Percentiles rank a stretch among this genome's conserved stretches.
These are phyloP conservation scores for Sclerotiophoma versabilis DNA, from an alignment of 2,329 filamentous ascomycete species.

Conservation along the genomic window DNA sequence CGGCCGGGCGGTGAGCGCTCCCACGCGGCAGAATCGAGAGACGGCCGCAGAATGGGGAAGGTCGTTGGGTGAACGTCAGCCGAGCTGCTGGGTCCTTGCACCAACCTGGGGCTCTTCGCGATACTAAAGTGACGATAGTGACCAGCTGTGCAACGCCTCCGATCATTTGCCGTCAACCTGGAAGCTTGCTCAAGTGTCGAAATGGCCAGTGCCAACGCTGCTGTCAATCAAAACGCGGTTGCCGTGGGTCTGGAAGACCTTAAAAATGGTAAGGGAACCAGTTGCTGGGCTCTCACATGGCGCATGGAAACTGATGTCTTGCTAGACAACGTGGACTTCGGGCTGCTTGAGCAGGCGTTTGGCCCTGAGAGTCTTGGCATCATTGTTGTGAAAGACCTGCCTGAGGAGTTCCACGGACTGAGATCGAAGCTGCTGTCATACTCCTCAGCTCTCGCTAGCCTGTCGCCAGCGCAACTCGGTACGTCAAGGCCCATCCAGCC, in stretches of 20 bases:
- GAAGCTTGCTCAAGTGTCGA: not conserved
- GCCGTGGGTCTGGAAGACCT: constrained; percentile 51
- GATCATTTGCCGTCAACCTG: not conserved
- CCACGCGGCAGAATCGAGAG: not conserved
- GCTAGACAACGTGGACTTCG: constrained; percentile 71
- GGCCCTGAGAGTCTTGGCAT: constrained; percentile 91
- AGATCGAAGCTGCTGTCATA: constrained; percentile 81
- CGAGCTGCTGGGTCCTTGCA: constrained; percentile 6
- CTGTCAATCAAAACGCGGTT: constrained; percentile 38
- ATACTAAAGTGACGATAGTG: constrained; percentile 23
- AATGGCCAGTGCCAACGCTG: constrained; percentile 31
- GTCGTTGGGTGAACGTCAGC: constrained; percentile 27
- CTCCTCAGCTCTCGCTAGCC: constrained; percentile 85
- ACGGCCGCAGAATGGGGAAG: constrained; percentile 43
- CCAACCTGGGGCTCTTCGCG: constrained; percentile 5
- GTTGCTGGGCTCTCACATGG: not conserved
- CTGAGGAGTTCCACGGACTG: constrained; percentile 72
- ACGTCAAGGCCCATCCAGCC: constrained; percentile 29
- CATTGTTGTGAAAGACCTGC: constrained; percentile 88
- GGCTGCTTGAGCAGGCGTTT: constrained; percentile 78
- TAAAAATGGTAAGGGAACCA: constrained; percentile 50
- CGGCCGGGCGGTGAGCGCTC: constrained; percentile 23
- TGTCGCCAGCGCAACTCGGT: constrained; percentile 76
- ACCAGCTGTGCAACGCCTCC: constrained; percentile 6
- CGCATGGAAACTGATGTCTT: constrained; percentile 10